Conservation (phyloP, 176 grass and related monocot species). For the Zoysia japonica region DNA sequence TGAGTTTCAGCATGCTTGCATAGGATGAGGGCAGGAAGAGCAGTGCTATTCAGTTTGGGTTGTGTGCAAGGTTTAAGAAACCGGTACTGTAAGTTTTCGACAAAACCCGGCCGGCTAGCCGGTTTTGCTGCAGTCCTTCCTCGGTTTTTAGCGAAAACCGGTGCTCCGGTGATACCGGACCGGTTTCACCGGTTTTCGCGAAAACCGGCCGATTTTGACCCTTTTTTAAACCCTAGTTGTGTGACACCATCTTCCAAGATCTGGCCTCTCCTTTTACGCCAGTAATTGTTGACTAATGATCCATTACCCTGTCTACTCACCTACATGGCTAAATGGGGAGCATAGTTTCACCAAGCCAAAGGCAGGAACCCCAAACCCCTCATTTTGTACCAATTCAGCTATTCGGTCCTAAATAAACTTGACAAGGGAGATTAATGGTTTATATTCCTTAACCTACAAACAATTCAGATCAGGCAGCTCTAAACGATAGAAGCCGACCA, state of each 20-base stretch:
- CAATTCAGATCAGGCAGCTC: neutral
- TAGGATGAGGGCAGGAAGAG: neutral
- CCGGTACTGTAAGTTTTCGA: too few relatives aligned
- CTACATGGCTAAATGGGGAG: neutral
- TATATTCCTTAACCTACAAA: neutral
- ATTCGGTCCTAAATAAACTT: neutral
- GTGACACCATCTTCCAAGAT: slow-evolving; percentile 21
- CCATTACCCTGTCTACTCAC: neutral
- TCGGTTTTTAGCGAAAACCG: too few relatives aligned
- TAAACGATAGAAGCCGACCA: neutral
- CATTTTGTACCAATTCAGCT: neutral
- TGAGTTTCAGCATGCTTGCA: neutral
- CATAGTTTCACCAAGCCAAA: neutral
- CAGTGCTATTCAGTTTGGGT: neutral
- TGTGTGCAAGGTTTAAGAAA: neutral
- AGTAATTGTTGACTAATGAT: neutral
- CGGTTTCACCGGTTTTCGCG: too few relatives aligned
- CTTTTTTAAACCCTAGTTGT: too few relatives aligned
- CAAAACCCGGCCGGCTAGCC: too few relatives aligned
- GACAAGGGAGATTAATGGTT: neutral
- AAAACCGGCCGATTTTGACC: too few relatives aligned
- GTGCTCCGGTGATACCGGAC: too few relatives aligned
- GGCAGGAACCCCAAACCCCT: slow-evolving; percentile 1
- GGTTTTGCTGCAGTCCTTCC: too few relatives aligned
- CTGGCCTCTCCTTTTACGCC: neutral